Percentiles rank a stretch among this genome's conserved stretches.
Conservation (phyloP, 2,329 filamentous ascomycete species). For the Fusarium sp. region DNA sequence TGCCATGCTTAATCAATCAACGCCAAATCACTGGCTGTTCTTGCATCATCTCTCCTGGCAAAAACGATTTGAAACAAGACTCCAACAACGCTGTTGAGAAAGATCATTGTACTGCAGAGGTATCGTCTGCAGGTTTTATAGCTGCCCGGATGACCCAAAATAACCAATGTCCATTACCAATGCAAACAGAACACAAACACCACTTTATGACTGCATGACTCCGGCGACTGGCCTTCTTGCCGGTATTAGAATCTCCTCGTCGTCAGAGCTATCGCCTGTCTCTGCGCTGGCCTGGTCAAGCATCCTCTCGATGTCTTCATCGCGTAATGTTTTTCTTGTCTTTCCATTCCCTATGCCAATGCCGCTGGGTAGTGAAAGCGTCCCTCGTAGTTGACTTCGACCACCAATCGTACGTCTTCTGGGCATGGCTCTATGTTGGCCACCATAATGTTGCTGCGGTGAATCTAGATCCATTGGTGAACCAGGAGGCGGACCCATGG, state of each 20-base stretch:
- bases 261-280: slow-evolving; percentile 65
- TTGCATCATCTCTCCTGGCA: neutral
- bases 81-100: neutral
- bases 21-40: neutral
- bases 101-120: neutral
- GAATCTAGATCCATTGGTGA: slow-evolving; percentile 62
- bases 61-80: neutral
- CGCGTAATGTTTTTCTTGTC: slow-evolving; percentile 55
- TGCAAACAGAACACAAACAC: neutral
- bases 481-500: slow-evolving; percentile 50
- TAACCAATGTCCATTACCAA: neutral
- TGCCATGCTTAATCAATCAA: neutral
- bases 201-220: slow-evolving; percentile 45
- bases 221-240: slow-evolving; percentile 46
- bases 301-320: slow-evolving; percentile 70
- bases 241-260: slow-evolving; percentile 66
- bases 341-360: slow-evolving; percentile 56
- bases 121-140: neutral
- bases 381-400: slow-evolving; percentile 51
- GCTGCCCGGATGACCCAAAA: neutral
- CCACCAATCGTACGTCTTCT: slow-evolving; percentile 57
- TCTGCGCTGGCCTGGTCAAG: slow-evolving; percentile 64
- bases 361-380: slow-evolving; percentile 62
- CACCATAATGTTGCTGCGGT: slow-evolving; percentile 46
- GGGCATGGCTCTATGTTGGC: slow-evolving; percentile 53